Percentiles rank a stretch among this genome's conserved stretches.
These are phyloP conservation scores for Salvia miltiorrhiza DNA, from an alignment of 257 asterid genomes.

Conservation along the genomic window DNA sequence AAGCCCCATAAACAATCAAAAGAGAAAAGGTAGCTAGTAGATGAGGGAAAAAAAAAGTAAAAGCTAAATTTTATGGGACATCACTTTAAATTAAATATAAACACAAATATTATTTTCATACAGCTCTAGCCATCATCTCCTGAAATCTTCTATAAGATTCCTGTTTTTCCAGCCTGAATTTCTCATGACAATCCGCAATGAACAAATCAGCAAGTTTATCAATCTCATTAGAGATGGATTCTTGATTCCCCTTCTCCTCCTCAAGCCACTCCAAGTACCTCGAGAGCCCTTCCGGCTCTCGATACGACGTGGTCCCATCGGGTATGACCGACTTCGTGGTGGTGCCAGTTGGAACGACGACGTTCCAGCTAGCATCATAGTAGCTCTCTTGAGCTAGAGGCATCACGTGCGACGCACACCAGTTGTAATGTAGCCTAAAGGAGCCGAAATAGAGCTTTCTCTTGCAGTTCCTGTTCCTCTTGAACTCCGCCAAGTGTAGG, in stretches of 20 bases:
- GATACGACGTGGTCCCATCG: neutral
- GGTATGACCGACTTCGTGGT: neutral
- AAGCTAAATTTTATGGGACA: neutral
- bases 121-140: slow-evolving; percentile 89
- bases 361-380: slow-evolving; percentile 61
- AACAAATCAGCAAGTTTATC: slow-evolving; percentile 86
- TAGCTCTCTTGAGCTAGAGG: slow-evolving; percentile 35
- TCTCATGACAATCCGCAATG: slow-evolving; percentile 81
- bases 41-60: neutral
- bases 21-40: too few species aligned
- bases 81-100: neutral
- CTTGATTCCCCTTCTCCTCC: slow-evolving; percentile 41
- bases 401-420: slow-evolving; percentile 79
- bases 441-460: slow-evolving; percentile 61
- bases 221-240: slow-evolving; percentile 43
- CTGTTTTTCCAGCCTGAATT: slow-evolving; percentile 83
- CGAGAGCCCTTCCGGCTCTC: slow-evolving; percentile 36
- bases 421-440: slow-evolving; percentile 76
- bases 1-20: slow-evolving; percentile 2
- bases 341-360: slow-evolving; percentile 12
- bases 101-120: slow-evolving; percentile 26
- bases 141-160: slow-evolving; percentile 88
- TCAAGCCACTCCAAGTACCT: slow-evolving; percentile 86
- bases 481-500: slow-evolving; percentile 31
- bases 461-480: slow-evolving; percentile 28